Conservation (phyloP, 139 green algal species). For the Coelastrella sp. region DNA sequence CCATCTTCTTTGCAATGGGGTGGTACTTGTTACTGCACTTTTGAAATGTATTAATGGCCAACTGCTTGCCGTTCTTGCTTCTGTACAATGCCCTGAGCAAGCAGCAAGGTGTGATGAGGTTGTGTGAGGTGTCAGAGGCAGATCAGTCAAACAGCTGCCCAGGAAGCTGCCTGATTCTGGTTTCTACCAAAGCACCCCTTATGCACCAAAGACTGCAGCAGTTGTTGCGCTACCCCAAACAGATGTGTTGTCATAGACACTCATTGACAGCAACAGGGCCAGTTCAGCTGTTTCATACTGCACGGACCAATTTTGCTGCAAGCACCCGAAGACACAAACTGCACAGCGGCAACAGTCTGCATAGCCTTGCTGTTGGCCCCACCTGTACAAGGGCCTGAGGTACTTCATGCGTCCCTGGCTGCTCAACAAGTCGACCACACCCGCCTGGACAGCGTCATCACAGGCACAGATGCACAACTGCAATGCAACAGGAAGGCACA, state of each 20-base stretch:
- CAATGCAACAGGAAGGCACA: conserved; percentile 23
- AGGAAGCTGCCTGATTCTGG: neutral
- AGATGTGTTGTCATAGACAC: too few relatives aligned
- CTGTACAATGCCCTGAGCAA: conserved; percentile 77
- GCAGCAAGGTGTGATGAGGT: conserved; percentile 62
- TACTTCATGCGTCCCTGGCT: conserved; percentile 70
- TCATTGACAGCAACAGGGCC: too few relatives aligned
- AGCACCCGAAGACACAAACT: neutral
- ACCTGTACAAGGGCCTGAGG: conserved; percentile 38
- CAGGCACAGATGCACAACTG: conserved; percentile 76
- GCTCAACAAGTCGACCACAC: conserved; percentile 65
- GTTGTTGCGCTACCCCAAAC: too few relatives aligned
- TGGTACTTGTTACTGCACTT: conserved; percentile 73
- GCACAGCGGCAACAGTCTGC: neutral
- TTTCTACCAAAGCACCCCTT: neutral
- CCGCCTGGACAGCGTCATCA: conserved; percentile 63
- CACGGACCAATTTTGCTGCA: too few relatives aligned
- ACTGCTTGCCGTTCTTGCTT: conserved; percentile 58
- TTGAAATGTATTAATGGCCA: conserved; percentile 77
- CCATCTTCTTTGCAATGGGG: conserved; percentile 91
- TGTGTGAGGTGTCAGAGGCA: neutral
- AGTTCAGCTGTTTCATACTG: too few relatives aligned
- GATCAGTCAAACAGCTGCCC: neutral
- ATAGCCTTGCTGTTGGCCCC: neutral
- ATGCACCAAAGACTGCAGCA: neutral